phyloP scores from a whole-genome alignment of 1,284 basidiomycete genomes.

The Ceratobasidium papillatum region DNA sequence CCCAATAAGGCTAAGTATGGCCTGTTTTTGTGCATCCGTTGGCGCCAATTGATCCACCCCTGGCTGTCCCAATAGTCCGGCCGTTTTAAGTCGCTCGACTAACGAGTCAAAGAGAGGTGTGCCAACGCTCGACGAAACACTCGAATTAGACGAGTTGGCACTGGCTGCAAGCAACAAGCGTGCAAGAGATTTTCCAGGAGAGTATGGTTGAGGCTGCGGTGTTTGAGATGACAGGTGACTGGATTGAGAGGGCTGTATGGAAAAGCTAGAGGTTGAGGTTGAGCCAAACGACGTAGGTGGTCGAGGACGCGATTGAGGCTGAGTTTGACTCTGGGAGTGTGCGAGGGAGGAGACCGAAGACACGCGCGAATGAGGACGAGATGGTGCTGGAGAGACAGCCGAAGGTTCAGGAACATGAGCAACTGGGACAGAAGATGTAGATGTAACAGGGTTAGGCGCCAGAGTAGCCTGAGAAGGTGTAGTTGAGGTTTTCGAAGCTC shows the following conservation, averaged over 20 bases:
- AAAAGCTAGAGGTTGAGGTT: not conserved
- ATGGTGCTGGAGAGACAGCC: not conserved
- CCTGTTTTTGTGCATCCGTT: conserved; percentile 13
- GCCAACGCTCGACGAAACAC: not conserved
- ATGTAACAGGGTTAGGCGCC: not conserved
- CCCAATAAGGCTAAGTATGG: not conserved
- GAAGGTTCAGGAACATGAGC: not conserved
- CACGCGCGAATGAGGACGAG: conserved; percentile 10
- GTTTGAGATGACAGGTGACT: not conserved
- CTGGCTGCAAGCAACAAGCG: conserved; percentile 1
- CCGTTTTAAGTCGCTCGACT: not conserved
- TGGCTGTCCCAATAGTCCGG: not conserved
- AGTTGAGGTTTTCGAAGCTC: not conserved
- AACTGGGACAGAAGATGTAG: not conserved
- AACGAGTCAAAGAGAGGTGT: conserved; percentile 12
- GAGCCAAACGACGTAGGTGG: conserved; percentile 5
- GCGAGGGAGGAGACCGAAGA: conserved; percentile 16
- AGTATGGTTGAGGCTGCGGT: not conserved
- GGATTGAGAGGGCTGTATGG: not conserved
- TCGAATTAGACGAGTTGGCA: not conserved
- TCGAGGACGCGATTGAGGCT: not conserved
- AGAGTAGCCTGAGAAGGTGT: not conserved
- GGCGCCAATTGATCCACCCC: not conserved
- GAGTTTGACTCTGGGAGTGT: not conserved
- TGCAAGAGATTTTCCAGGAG: conserved; percentile 9